Base-by-base conservation (phyloP, 371 early-diverging fungal genomes). In the Mortierella polycephala region DNA sequence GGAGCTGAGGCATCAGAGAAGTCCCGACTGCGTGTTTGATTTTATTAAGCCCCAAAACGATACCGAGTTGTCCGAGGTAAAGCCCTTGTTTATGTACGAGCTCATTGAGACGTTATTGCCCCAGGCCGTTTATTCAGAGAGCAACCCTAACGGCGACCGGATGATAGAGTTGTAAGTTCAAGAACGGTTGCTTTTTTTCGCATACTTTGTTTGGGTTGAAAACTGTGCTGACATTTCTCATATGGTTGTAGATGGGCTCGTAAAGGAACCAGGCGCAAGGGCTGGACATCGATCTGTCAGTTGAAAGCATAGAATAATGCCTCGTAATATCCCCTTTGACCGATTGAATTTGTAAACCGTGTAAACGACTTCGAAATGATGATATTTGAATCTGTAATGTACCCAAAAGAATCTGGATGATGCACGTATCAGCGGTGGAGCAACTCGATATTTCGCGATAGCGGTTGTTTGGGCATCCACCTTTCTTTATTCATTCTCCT, bases 1-100 rank as follows among this genome's bases (percentile, higher is more conserved):
- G 56, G 96, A 97, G 57, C 83, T 97, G 54, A 83, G 96, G 45
- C 96, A 97, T 83, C 97, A 97, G 75, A 88, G 96, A 50, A 95
- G 91, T 75, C 93, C 97, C 12, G 97, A 97, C 77, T 95, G 94
- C 74, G 88, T 95, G 58, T 96, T 97, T 86, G 97, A 97, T 71
- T 96, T 91, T 85, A 81, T 94, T 53, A 94, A 93, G 74, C 96
- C 96, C 0, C 61, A 44, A 41, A 63, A 75, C 41, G 71, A 82
- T 55, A 87, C 83, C 16, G 91, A 92, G 54, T 74, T 90, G 7
- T 90, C 90, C 4, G 93, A 95, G 74, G 84, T 86, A 49, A 95
- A 95, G 75, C 97, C 97, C 0, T 69, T 83, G 14, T 93, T 94
- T 72, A 83, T 95, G 52, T 96, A 95, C 75, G 87, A 89, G 7